A percentile compares a stretch with the other conserved stretches of the same genome.
These are phyloP conservation scores for Claviceps fusiformis DNA, from an alignment of 2,329 filamentous ascomycete genomes.

Conservation along the genomic window DNA sequence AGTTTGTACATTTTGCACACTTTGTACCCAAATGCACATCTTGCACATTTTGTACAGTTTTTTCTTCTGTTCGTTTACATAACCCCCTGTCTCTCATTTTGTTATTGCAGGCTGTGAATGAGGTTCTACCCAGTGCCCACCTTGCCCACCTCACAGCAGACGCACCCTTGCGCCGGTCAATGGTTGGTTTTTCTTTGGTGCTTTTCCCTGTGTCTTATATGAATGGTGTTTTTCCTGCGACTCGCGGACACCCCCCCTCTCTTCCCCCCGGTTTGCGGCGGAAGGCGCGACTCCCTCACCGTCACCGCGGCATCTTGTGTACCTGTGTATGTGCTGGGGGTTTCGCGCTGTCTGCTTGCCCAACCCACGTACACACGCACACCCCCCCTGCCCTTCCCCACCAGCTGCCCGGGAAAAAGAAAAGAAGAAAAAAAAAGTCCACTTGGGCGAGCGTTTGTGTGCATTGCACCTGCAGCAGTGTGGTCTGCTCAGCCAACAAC, in stretches of 20 bases:
- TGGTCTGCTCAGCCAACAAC: not conserved
- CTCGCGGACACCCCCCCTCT: not conserved
- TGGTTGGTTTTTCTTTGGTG: constrained; percentile 5
- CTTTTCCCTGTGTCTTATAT: not conserved
- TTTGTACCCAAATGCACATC: not conserved
- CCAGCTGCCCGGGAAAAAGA: not conserved
- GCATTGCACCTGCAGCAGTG: constrained; percentile 1
- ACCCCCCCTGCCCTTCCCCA: not conserved
- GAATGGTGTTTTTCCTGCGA: not conserved
- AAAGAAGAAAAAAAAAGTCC: not conserved
- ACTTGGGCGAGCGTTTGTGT: not conserved
- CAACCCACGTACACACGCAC: not conserved
- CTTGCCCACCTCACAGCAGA: constrained; percentile 3
- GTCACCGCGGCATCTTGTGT: not conserved
- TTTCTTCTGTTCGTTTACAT: not conserved
- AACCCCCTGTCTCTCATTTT: not conserved
- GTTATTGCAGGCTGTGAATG: not conserved
- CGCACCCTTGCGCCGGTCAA: constrained; percentile 9
- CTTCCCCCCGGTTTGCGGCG: not conserved
- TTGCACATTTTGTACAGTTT: not conserved
- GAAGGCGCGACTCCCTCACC: not conserved
- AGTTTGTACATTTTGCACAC: not conserved
- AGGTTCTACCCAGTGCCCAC: not conserved
- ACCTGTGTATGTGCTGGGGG: not conserved
- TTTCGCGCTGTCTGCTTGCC: not conserved